Evolutionary conservation across 345 rosid species (phyloP).

Genomic region (Aurinia saxatilis): DNA sequence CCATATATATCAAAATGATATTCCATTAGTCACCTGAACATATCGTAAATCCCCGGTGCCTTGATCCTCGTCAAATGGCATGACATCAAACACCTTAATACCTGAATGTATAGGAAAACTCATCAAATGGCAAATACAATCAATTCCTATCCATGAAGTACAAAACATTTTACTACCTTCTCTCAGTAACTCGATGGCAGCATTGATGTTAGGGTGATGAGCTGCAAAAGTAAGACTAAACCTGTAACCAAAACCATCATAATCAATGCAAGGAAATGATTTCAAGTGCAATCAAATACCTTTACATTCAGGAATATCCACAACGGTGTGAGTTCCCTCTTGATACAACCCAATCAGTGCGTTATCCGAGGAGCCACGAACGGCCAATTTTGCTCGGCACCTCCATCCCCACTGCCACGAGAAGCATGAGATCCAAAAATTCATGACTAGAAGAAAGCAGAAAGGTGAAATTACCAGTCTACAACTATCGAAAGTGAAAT

Average conservation of each 20-base stretch:
- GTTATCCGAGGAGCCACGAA: conserved; percentile 62
- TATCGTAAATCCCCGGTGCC: conserved; percentile 85
- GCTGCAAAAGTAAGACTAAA: conserved; percentile 41
- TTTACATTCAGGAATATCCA: conserved; percentile 79
- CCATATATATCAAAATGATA: background rate
- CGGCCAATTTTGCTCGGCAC: conserved; percentile 84
- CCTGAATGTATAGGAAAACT: conserved; percentile 32
- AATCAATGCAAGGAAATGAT: background rate
- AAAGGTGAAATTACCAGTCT: conserved; percentile 41
- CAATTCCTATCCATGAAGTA: background rate
- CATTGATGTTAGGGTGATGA: conserved; percentile 88
- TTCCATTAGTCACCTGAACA: conserved; percentile 56
- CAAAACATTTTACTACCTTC: conserved; percentile 37
- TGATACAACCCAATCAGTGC: conserved; percentile 81
- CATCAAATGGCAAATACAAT: background rate
- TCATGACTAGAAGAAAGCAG: background rate
- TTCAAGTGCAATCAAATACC: conserved; percentile 30
- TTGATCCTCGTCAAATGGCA: conserved; percentile 77
- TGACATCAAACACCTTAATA: conserved; percentile 51
- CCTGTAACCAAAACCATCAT: background rate
- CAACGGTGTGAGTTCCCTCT: conserved; percentile 83
- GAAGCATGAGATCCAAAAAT: background rate
- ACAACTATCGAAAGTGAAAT: conserved; percentile 81
- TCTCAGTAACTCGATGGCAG: conserved; percentile 71
- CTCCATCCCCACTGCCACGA: conserved; percentile 81